Evolutionary conservation across 2,329 filamentous ascomycete genomes (phyloP).

Genomic region (Scleromitrula shiraiana): DNA sequence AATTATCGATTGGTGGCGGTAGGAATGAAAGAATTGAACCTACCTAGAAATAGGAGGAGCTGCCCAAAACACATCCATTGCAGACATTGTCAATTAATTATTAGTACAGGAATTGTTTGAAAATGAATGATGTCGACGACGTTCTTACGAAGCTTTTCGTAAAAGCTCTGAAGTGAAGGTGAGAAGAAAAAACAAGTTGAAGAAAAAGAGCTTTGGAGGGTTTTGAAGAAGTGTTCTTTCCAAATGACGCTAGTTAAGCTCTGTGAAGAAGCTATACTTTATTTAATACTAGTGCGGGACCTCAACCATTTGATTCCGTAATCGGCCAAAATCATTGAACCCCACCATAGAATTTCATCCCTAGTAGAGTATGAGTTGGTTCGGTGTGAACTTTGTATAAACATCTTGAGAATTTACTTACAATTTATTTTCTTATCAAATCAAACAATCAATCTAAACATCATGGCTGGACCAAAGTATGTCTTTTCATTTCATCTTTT

Average conservation of each 20-base stretch:
- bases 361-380: conserved; percentile 14
- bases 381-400: too few species aligned
- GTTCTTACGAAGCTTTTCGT: conserved; percentile 4
- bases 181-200: neutral
- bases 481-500: too few species aligned
- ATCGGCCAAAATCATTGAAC: conserved; percentile 19
- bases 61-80: conserved; percentile 56
- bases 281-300: conserved; percentile 7
- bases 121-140: conserved; percentile 1
- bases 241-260: conserved; percentile 1
- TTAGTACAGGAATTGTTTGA: conserved; percentile 4
- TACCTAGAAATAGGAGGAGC: conserved; percentile 61
- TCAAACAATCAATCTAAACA: neutral
- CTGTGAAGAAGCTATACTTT: neutral
- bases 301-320: conserved; percentile 11
- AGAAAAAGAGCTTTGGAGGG: neutral
- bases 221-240: conserved; percentile 9
- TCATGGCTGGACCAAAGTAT: conserved; percentile 6
- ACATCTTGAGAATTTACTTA: too few species aligned
- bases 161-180: conserved; percentile 13
- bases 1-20: too few species aligned
- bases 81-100: conserved; percentile 28
- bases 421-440: neutral
- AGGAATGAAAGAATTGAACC: conserved; percentile 24
- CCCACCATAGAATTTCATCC: conserved; percentile 19